phyloP scores from a whole-genome alignment of 1,284 basidiomycete species.

The Austroboletus niveus region DNA sequence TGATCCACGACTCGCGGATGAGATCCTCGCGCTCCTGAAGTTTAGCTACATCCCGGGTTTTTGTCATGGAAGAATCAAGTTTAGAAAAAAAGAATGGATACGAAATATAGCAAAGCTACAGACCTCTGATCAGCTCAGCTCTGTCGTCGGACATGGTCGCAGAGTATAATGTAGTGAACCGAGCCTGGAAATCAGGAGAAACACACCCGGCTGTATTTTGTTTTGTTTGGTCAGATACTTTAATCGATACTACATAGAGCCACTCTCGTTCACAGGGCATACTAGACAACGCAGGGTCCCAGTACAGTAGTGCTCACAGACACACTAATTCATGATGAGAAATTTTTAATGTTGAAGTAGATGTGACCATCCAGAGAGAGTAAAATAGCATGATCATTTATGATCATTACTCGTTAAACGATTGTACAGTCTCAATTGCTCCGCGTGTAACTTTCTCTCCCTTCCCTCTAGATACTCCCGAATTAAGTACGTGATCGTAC shows the following conservation, averaged over 20 bases:
- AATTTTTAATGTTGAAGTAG: too few relatives aligned
- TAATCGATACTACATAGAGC: too few relatives aligned
- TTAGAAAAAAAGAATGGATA: neutral
- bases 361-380: too few relatives aligned
- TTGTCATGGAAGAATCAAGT: neutral
- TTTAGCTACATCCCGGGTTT: slow-evolving; percentile 43
- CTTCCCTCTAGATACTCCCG: slow-evolving; percentile 19
- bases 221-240: slow-evolving; percentile 22
- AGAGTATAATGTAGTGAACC: neutral
- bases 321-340: too few relatives aligned
- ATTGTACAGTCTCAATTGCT: slow-evolving; percentile 13
- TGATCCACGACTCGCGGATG: slow-evolving; percentile 92
- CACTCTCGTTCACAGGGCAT: too few relatives aligned
- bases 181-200: neutral
- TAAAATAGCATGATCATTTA: too few relatives aligned
- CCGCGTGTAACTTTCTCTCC: slow-evolving; percentile 19
- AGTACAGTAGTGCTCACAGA: too few relatives aligned
- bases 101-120: neutral
- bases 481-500: slow-evolving; percentile 18
- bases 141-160: slow-evolving; percentile 34
- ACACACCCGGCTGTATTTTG: slow-evolving; percentile 13
- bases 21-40: slow-evolving; percentile 71
- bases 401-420: too few relatives aligned
- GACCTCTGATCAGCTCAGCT: slow-evolving; percentile 34
- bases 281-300: too few relatives aligned